Percentiles rank a stretch among this genome's conserved stretches.
These are phyloP conservation scores for Tetrapisispora iriomotensis DNA, from an alignment of 805 yeast genomes.

Conservation along the genomic window DNA sequence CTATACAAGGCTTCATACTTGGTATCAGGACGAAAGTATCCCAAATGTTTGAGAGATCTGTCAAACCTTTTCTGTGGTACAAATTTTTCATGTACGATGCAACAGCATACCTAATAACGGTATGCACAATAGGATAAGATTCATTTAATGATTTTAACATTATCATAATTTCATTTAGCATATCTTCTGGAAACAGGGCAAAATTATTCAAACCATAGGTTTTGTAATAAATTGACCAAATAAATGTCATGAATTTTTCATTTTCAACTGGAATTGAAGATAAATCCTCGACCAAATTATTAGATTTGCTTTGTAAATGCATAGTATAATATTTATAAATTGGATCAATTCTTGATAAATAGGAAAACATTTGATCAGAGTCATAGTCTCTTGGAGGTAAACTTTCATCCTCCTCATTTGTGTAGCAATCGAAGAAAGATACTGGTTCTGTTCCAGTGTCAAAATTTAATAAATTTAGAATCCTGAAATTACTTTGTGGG, in stretches of 20 bases:
- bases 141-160: conserved; percentile 1
- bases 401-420: neutral
- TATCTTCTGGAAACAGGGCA: conserved; percentile 5
- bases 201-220: conserved; percentile 4
- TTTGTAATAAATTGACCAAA: conserved; percentile 4
- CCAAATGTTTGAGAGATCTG: conserved; percentile 5
- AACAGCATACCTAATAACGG: conserved; percentile 5
- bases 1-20: conserved; percentile 6
- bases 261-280: conserved; percentile 2
- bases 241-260: conserved; percentile 4
- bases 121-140: neutral
- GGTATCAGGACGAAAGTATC: conserved; percentile 9
- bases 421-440: neutral
- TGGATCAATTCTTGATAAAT: neutral
- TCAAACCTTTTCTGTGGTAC: conserved; percentile 2
- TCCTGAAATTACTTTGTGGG: conserved; percentile 1
- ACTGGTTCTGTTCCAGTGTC: neutral
- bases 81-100: conserved; percentile 6
- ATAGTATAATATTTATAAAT: neutral
- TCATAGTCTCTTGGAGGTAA: conserved; percentile 1
- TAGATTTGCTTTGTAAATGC: neutral
- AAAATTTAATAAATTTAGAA: conserved; percentile 3
- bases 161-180: conserved; percentile 1
- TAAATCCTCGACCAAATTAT: neutral
- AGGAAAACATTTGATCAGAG: neutral